Evolutionary conservation across 2,329 filamentous ascomycete genomes (phyloP), one percentile per base, ranked within the genome.

Genomic region (Arthroderma uncinatum): DNA sequence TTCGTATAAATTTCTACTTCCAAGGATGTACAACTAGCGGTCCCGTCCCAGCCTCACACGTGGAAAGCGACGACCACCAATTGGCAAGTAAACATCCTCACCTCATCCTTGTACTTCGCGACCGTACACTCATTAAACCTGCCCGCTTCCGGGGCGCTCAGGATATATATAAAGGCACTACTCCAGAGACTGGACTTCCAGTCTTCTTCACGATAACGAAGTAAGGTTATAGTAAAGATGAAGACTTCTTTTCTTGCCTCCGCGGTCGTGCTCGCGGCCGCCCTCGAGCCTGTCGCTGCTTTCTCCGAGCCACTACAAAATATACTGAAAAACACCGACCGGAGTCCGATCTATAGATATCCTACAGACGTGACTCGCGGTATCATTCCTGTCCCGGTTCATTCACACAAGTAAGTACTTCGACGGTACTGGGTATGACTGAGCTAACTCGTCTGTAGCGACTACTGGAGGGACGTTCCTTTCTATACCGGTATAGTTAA

Each of bases 341-440:
- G 72, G 21, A 76, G 74, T 50, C 69, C 74, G 8, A 71, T 78
- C 19, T 83, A 83, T 67, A 74, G 67, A 16, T 84, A 84, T 68
- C 82, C 82, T 0, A 84, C 82, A 0, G 79, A 82, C 63, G 72
- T 84, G 19, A 84, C 82, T 0, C 74, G 81, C 59, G 80, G 76
- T 1, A 81, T 84, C 59, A 64, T 82, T 30, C 82, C 82, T 40
- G 71, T 72, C 50, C 70, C 71, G 34, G 69, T 71, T 39, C 71
- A 73, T 63, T 73, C 71, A 10, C 71, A 73, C 47, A 73, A 73
- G 71, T 73, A 66, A 58, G 64, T 56, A 23, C 3, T 37, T 2
- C 36, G 12, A 60, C 25, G 12, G 23, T 9, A 47, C 34, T 1
- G 9, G 47, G 47, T 21, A 37, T 50, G 21, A n/a, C 28, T 55